phyloP scores from a whole-genome alignment of 805 yeast genomes.

The Kurtzmaniella cleridarum region DNA sequence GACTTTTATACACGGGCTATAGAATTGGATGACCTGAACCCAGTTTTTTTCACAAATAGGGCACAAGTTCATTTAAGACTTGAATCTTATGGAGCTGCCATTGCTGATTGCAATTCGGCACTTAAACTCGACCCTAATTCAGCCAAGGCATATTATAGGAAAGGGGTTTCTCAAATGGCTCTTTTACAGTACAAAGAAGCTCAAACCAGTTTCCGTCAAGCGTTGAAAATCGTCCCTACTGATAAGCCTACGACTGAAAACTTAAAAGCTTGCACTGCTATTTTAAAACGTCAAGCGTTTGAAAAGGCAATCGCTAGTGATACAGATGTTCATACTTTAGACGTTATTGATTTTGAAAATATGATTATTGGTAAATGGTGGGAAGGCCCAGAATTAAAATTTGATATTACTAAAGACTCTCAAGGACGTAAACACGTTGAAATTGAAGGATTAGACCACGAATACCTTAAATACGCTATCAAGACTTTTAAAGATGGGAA shows the following conservation, averaged over 20 bases:
- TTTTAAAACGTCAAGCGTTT: conserved; percentile 70
- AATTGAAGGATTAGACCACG: conserved; percentile 39
- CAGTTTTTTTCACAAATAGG: conserved; percentile 73
- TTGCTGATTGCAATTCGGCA: conserved; percentile 71
- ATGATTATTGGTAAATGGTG: conserved; percentile 49
- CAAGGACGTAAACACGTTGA: conserved; percentile 11
- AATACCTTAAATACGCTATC: conserved; percentile 62
- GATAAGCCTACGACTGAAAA: conserved; percentile 66
- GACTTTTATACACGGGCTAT: conserved; percentile 72
- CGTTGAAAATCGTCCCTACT: conserved; percentile 56
- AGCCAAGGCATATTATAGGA: conserved; percentile 78
- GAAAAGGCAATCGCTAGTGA: conserved; percentile 81
- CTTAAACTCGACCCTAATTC: conserved; percentile 61
- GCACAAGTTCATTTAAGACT: conserved; percentile 85
- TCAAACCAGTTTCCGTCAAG: conserved; percentile 57
- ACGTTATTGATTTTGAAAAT: conserved; percentile 41
- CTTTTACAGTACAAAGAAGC: conserved; percentile 73
- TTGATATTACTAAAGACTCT: conserved; percentile 25
- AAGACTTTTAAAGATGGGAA: conserved; percentile 69
- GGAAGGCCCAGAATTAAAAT: conserved; percentile 52
- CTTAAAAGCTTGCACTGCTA: conserved; percentile 55
- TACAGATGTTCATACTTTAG: conserved; percentile 48
- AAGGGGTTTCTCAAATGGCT: conserved; percentile 79
- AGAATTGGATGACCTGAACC: conserved; percentile 50
- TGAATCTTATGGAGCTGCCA: conserved; percentile 83